Evolutionary conservation across 2,329 filamentous ascomycete species (phyloP), one percentile per base, ranked within the genome.

Genomic region (Fusarium veterinarium): DNA sequence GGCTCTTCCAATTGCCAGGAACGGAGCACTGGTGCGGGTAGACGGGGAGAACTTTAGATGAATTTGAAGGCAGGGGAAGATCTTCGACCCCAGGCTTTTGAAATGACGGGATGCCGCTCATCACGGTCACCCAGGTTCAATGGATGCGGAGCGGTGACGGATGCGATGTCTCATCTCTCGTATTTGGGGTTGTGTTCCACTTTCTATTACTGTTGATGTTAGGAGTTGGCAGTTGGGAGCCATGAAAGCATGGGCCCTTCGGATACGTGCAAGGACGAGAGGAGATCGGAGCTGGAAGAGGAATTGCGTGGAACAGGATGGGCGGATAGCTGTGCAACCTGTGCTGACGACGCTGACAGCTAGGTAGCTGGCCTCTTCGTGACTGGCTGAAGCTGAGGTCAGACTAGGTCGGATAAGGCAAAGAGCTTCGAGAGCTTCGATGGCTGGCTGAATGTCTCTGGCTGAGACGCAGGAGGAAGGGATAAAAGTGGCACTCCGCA

Each of bases 391-490:
- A 77, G 75, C 75, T 77, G 62, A 55, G 55, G 31, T 8, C 17
- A 25, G 33, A 51, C 75, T 76, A 72, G 64, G 61, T 55, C 42
- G 25, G 28, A 73, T 67, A 42, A 53, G 71, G 64, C 51, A 71
- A 69, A 60, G 59, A 76, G 74, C 74, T 76, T 57, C 60, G 44
- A 56, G 71, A 74, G 73, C 70, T 76, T 62, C 52, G 41, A 61
- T 61, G 62, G 66, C 49, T 69, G 66, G 65, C 65, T 69, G 66
- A 51, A 52, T 62, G 66, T 66, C 60, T 67, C 67, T 74, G 71
- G 73, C 62, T 77, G 69, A 77, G 75, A 77, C 74, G 70, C 68
- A 70, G 67, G 62, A 75, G 65, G 64, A 72, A 74, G 71, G 71
- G 71, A 66, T 61, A 73, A 40, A 65, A 65, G 64, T 72, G 60